phyloP scores from a whole-genome alignment of 2,329 filamentous ascomycete species.

The Trichoderma breve region DNA sequence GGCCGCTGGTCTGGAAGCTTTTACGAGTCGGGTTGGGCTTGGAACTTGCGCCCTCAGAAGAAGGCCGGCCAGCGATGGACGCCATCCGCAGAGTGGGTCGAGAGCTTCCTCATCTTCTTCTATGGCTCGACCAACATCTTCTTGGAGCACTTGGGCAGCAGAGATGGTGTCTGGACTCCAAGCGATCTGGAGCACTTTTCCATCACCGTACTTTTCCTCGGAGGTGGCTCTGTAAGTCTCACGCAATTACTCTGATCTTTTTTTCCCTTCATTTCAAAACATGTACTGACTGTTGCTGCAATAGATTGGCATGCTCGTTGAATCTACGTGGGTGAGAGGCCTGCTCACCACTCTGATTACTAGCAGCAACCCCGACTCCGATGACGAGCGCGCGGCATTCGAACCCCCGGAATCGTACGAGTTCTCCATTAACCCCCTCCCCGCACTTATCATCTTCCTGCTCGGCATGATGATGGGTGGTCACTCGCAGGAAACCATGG shows the following conservation, averaged over 20 bases:
- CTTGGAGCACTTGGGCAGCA: constrained; percentile 78
- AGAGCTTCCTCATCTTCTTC: constrained; percentile 84
- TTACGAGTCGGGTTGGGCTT: constrained; percentile 88
- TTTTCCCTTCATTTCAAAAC: too few species aligned
- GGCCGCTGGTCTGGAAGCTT: constrained; percentile 90
- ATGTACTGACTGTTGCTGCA: neutral
- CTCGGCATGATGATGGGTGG: constrained; percentile 94
- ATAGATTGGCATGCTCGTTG: constrained; percentile 78
- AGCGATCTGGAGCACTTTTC: constrained; percentile 88
- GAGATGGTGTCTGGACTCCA: constrained; percentile 69
- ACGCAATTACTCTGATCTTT: neutral
- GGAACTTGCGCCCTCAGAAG: constrained; percentile 74
- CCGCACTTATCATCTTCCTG: constrained; percentile 79
- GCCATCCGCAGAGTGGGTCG: constrained; percentile 82
- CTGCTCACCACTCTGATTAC: constrained; percentile 58
- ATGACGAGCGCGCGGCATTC: constrained; percentile 50
- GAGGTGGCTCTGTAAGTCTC: constrained; percentile 73
- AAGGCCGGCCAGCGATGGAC: constrained; percentile 59
- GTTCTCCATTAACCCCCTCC: constrained; percentile 83
- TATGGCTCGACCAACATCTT: constrained; percentile 92
- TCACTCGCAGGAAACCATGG: constrained; percentile 79
- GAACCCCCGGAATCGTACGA: constrained; percentile 63
- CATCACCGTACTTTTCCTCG: constrained; percentile 91
- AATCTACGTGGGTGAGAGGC: constrained; percentile 67
- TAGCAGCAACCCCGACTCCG: constrained; percentile 36